These are phyloP conservation scores for Malus hybrid DNA, from an alignment of 331 rosid species.

Conservation along the genomic window DNA sequence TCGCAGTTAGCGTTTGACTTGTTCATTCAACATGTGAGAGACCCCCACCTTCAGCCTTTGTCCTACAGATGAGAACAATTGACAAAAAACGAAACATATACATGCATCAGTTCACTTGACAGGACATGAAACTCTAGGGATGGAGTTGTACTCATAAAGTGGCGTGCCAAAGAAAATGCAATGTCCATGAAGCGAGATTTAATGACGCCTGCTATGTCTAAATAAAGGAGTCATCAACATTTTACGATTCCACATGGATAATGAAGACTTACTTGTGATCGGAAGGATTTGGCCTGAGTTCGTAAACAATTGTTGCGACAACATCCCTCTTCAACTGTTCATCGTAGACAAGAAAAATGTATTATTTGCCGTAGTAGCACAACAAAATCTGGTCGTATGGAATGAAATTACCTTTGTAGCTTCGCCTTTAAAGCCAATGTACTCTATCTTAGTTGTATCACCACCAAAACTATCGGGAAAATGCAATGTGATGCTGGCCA, in stretches of 20 bases:
- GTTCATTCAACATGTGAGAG: constrained; percentile 71
- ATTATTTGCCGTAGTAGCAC: neutral
- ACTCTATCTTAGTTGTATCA: constrained; percentile 70
- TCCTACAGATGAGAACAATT: constrained; percentile 35
- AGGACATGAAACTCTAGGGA: neutral
- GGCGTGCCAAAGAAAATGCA: too few relatives aligned
- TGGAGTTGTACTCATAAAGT: neutral
- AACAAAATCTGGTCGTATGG: constrained; percentile 6
- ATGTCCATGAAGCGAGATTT: too few relatives aligned
- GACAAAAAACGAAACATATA: neutral
- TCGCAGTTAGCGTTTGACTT: neutral
- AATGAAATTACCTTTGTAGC: constrained; percentile 74
- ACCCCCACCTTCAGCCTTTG: constrained; percentile 73
- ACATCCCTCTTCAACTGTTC: constrained; percentile 83
- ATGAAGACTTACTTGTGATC: constrained; percentile 78
- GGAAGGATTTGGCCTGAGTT: constrained; percentile 91
- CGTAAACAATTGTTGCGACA: constrained; percentile 84
- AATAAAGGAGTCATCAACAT: neutral
- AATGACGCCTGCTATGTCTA: too few relatives aligned
- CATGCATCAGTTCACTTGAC: neutral
- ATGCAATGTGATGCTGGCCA: constrained; percentile 86
- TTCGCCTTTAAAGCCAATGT: constrained; percentile 95
- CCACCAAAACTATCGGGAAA: constrained; percentile 89
- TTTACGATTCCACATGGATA: neutral
- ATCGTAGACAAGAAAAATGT: constrained; percentile 8